Evolutionary conservation across 495 filamentous ascomycete species (phyloP).

Genomic region (Talaromyces stipitatus): DNA sequence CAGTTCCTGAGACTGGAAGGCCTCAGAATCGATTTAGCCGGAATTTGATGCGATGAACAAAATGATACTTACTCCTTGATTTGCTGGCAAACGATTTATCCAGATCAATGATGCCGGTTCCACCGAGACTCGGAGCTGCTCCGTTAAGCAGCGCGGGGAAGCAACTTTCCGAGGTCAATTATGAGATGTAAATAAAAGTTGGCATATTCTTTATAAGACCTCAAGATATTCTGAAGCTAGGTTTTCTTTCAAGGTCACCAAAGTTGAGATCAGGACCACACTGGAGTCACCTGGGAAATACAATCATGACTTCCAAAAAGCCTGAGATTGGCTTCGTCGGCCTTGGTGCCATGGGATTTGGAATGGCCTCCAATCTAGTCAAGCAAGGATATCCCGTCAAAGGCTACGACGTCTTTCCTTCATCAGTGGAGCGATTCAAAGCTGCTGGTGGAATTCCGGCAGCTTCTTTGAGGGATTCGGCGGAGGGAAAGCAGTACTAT

Average conservation of each 20-base stretch:
- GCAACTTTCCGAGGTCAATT: neutral
- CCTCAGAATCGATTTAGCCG: neutral
- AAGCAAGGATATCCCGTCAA: constrained; percentile 61
- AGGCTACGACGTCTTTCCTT: constrained; percentile 68
- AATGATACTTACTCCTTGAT: neutral
- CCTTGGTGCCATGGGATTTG: constrained; percentile 84
- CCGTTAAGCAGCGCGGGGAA: neutral
- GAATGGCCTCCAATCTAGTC: constrained; percentile 74
- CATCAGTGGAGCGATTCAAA: constrained; percentile 64
- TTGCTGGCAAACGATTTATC: neutral
- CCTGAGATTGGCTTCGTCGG: constrained; percentile 67
- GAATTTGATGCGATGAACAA: neutral
- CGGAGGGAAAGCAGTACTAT: constrained; percentile 50
- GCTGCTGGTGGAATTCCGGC: constrained; percentile 57
- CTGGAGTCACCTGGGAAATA: neutral
- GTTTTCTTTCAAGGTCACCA: neutral
- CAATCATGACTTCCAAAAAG: constrained; percentile 17
- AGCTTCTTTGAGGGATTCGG: constrained; percentile 55
- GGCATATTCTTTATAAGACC: neutral
- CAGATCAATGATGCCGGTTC: neutral
- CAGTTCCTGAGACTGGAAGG: neutral
- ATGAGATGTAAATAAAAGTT: neutral
- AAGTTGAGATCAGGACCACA: neutral
- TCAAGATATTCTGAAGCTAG: neutral
- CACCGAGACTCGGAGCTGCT: neutral